A percentile compares a stretch with the other conserved stretches of the same genome.
Conservation (phyloP, 192 early-diverging fungal genomes). For the Martensiomyces pterosporus region DNA sequence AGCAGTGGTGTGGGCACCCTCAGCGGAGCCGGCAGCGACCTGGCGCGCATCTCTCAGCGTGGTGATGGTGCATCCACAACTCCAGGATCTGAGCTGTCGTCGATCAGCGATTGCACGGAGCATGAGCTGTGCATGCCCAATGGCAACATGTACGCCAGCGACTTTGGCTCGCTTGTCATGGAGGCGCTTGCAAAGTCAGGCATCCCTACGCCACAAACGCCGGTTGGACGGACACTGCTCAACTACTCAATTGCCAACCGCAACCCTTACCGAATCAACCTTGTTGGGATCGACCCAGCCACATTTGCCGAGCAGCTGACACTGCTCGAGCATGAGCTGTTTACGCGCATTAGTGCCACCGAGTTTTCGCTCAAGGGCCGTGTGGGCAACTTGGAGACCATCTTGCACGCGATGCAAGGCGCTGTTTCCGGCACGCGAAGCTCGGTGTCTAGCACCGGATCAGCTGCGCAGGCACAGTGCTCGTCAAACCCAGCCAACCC, state of each 20-base stretch:
- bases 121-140: constrained; percentile 20
- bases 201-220: constrained; percentile 49
- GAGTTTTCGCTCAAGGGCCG: constrained; percentile 60
- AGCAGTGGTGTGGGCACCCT: background rate
- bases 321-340: constrained; percentile 67
- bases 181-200: constrained; percentile 50
- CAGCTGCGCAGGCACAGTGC: background rate
- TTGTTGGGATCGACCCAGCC: constrained; percentile 54
- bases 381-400: constrained; percentile 45
- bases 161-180: constrained; percentile 48
- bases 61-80: too few relatives aligned
- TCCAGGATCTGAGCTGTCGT: background rate
- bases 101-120: constrained; percentile 4
- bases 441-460: constrained; percentile 14
- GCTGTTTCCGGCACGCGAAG: constrained; percentile 21
- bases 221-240: constrained; percentile 38
- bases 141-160: constrained; percentile 50
- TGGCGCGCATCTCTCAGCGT: constrained; percentile 28
- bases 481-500: constrained; percentile 21
- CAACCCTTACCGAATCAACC: constrained; percentile 44
- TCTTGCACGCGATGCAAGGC: constrained; percentile 48
- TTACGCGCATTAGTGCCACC: constrained; percentile 58
- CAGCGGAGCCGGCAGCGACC: constrained; percentile 7
- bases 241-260: constrained; percentile 48
- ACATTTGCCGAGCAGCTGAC: constrained; percentile 71